Evolutionary conservation across 805 yeast species (phyloP), one percentile per base, ranked within the genome.

Genomic region (Kodamaea jinghongensis): DNA sequence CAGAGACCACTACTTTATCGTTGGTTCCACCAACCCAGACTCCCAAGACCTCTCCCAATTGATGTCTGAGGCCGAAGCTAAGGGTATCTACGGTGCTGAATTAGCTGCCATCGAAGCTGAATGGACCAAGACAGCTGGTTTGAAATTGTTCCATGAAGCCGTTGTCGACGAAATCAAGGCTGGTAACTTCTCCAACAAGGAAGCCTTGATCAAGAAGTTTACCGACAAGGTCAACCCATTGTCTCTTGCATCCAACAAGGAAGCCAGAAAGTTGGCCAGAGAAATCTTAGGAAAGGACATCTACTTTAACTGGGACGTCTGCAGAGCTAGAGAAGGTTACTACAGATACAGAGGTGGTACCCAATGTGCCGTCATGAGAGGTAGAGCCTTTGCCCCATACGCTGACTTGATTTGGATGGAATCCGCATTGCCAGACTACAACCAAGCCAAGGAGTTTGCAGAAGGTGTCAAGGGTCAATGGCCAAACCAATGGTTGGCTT

Each of bases 371-470:
- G 85, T 91, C 38, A 91, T 88, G 83, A 83, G 98, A 64, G 97
- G 95, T 47, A 80, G 96, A 58, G 95, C 96, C 22, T 91, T 75
- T 63, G 90, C 96, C 40, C 96, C 96, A 47, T 91, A 83, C 65
- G 89, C 95, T 31, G 98, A 90, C 67, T 75, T 91, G 71, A 82
- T 90, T 54, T 91, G 98, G 98, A 90, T 91, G 97, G 98, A 91
- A 75, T 83, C 96, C 44, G 90, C 90, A 65, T 78, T 86, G 52
- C 98, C 98, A 51, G 96, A 89, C 66, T 90, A 78, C 69, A 76
- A 73, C 45, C 98, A 91, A 72, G 98, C 97, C 49, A 79, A 81
- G 67, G 96, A 88, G 70, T 91, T 91, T 59, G 93, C 98, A 41
- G 85, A 81, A 33, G 97, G 98, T 58, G 95, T 91, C 50, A 78